phyloP scores from a whole-genome alignment of 2,329 filamentous ascomycete genomes.

The Pseudohalonectria lignicola region DNA sequence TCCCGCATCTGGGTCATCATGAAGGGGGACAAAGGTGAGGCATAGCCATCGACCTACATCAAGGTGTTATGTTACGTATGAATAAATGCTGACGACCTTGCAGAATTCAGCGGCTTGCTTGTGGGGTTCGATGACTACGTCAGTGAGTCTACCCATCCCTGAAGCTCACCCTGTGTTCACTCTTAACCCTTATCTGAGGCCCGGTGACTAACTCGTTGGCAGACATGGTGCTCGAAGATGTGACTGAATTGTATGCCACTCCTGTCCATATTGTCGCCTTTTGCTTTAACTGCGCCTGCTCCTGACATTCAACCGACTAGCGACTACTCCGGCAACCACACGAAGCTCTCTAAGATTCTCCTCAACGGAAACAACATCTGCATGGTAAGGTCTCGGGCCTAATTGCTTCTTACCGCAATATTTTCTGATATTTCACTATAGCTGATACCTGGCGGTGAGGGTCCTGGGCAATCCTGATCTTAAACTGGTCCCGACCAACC shows the following conservation, averaged over 20 bases:
- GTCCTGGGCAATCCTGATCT: constrained; percentile 36
- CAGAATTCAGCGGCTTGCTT: constrained; percentile 92
- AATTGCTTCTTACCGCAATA: neutral
- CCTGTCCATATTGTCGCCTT: neutral
- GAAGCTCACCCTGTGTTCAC: neutral
- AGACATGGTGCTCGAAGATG: constrained; percentile 98
- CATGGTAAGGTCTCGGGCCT: constrained; percentile 56
- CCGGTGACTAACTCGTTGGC: constrained; percentile 11
- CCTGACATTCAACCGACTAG: too few relatives aligned
- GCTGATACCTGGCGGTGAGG: constrained; percentile 70
- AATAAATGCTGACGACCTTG: too few relatives aligned
- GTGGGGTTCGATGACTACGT: constrained; percentile 99
- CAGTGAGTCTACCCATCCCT: constrained; percentile 55
- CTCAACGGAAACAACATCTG: constrained; percentile 98
- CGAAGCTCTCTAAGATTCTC: constrained; percentile 86
- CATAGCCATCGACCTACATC: too few relatives aligned
- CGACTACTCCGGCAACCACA: constrained; percentile 81
- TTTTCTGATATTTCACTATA: constrained; percentile 18
- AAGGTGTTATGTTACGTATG: too few relatives aligned
- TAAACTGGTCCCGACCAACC: too few relatives aligned
- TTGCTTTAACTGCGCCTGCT: too few relatives aligned
- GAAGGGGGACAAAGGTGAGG: constrained; percentile 94
- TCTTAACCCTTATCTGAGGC: neutral
- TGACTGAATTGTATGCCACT: constrained; percentile 72
- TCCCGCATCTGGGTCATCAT: constrained; percentile 98